phyloP scores from a whole-genome alignment of 106 monocot species.

The Allium sativum region DNA sequence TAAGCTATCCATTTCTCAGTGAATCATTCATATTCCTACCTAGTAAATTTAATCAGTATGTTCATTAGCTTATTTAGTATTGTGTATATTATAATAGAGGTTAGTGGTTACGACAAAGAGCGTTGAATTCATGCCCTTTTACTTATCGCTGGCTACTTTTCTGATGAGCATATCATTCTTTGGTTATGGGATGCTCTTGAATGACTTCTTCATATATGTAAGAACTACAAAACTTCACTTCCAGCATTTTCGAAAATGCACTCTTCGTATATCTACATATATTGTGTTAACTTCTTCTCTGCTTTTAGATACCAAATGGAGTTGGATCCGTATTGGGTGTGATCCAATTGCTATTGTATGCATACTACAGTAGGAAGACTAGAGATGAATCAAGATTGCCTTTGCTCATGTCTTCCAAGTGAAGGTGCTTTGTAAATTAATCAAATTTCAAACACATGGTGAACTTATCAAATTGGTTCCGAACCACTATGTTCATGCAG shows the following conservation, averaged over 20 bases:
- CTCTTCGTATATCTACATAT: not conserved
- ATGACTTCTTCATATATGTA: conserved; percentile 81
- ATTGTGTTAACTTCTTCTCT: not conserved
- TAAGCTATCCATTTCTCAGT: conserved; percentile 15
- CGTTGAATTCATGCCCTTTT: conserved; percentile 86
- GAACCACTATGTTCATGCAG: no score
- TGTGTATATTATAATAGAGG: conserved; percentile 21
- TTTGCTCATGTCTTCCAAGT: conserved; percentile 22
- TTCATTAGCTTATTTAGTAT: not conserved
- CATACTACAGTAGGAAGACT: conserved; percentile 34
- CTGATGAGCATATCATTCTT: conserved; percentile 79
- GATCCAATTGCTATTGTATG: conserved; percentile 48
- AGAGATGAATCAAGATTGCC: conserved; percentile 31
- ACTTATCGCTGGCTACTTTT: conserved; percentile 61
- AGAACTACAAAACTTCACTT: conserved; percentile 3
- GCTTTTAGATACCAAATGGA: conserved; percentile 64
- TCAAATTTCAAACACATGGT: not conserved
- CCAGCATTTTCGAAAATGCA: not conserved
- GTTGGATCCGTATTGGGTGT: conserved; percentile 45
- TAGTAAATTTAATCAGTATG: not conserved
- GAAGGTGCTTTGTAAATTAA: not conserved
- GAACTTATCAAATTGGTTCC: not conserved
- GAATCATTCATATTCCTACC: no score
- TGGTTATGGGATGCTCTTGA: conserved; percentile 51
- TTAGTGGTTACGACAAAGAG: conserved; percentile 64